A percentile compares a stretch with the other conserved stretches of the same genome.
Evolutionary conservation across 805 yeast species (phyloP).

Genomic region (Kazachstania psychrophila): DNA sequence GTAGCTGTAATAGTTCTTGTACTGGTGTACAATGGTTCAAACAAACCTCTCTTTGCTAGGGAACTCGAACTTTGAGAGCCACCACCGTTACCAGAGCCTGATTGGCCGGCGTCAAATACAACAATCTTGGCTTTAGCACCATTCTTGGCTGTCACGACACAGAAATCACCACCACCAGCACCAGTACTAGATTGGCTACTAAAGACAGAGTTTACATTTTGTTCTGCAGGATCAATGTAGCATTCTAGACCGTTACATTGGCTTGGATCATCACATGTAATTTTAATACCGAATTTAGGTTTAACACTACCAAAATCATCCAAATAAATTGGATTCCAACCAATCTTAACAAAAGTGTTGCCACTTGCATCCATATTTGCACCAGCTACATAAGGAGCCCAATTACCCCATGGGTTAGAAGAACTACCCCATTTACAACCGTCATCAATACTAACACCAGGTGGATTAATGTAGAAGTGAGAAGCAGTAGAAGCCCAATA

Average conservation of each 20-base stretch:
- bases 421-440: conserved; percentile 84
- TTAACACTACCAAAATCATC: conserved; percentile 46
- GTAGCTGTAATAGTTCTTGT: conserved; percentile 1
- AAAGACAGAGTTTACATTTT: conserved; percentile 47
- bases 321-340: conserved; percentile 82
- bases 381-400: conserved; percentile 95
- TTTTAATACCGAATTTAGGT: conserved; percentile 63
- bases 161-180: conserved; percentile 66
- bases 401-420: conserved; percentile 67
- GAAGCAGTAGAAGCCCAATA: conserved; percentile 85
- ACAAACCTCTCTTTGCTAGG: conserved; percentile 1
- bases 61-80: too few relatives aligned
- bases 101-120: conserved; percentile 37
- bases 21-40: not conserved
- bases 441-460: conserved; percentile 65
- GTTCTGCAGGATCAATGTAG: conserved; percentile 62
- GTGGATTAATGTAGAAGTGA: conserved; percentile 76
- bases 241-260: conserved; percentile 71
- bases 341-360: conserved; percentile 72
- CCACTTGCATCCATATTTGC: conserved; percentile 66
- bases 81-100: not conserved
- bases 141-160: conserved; percentile 69
- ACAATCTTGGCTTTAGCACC: conserved; percentile 61
- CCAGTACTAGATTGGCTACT: conserved; percentile 37
- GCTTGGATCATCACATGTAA: conserved; percentile 60